Conservation (phyloP, 306 rosid genomes). For the Prunus mongolica region DNA sequence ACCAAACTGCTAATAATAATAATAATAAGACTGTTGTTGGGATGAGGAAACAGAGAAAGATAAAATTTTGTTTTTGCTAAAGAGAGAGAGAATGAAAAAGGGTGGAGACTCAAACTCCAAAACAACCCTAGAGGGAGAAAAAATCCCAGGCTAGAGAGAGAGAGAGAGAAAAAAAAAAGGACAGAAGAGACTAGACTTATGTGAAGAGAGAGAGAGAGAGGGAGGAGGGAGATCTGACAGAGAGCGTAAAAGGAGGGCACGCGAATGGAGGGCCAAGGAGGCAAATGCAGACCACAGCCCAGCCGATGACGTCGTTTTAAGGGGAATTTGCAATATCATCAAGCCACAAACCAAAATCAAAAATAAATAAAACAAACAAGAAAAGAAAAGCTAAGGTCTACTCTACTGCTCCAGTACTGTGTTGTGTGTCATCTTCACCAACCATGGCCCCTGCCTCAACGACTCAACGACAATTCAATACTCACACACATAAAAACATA, state of each 20-base stretch:
- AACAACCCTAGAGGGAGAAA: conserved; percentile 21
- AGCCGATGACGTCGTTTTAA: neutral
- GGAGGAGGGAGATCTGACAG: conserved; percentile 29
- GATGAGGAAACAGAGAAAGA: conserved; percentile 27
- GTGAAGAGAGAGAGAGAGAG: conserved; percentile 23
- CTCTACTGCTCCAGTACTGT: neutral
- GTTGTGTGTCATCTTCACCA: neutral
- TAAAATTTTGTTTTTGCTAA: neutral
- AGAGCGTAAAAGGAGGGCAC: conserved; percentile 38
- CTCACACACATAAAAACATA: neutral
- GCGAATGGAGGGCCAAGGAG: conserved; percentile 23
- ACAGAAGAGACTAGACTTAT: conserved; percentile 21
- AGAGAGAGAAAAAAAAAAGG: neutral
- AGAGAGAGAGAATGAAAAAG: conserved; percentile 16
- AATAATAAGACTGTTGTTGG: neutral
- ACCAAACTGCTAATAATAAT: neutral
- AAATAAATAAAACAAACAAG: neutral
- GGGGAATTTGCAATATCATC: neutral
- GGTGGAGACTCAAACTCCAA: conserved; percentile 8
- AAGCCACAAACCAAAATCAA: neutral
- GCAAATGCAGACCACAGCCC: neutral
- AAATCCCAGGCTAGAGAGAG: conserved; percentile 25
- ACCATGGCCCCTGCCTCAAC: neutral
- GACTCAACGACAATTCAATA: neutral
- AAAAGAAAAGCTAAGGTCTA: neutral